Base-by-base conservation (phyloP, 305 asterid genomes). In the Nicotiana rustica region DNA sequence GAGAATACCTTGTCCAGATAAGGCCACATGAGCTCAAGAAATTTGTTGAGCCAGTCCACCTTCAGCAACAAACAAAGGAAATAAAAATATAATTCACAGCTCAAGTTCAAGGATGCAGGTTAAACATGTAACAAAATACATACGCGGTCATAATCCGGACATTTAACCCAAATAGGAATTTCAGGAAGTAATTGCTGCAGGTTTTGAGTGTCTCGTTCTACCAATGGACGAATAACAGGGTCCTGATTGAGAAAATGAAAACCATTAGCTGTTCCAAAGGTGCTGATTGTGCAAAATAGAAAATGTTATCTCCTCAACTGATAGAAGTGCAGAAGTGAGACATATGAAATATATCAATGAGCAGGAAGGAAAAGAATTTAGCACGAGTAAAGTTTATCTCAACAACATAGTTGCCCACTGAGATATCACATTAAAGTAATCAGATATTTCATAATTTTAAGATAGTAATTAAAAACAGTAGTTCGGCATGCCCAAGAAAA, bases 21-120 rank as follows among this genome's bases (percentile, higher is more conserved):
- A 56, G 99, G 99, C 99, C 99, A 95, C 99, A 93, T 95, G 77
- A 80, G 82, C 71, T 88, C 97, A 33, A 96, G 84, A 87, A 95
- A 94, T 82, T 91, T 94, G 94, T 95, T 95, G 87, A 95, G 90
- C 99, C 98, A 95, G 91, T 94, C 98, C 83, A 94, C 60, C 99
- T 95, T 96, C 88, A 89, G 31, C 49, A 81, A 29, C 21, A 9
- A 17, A 68, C 38, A 36, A 61, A 62, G 25, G 62, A 76, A 13
- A 66, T 14, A 44, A 36, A n/a, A 73, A 47, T 17, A 47, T 31
- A 73, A 44, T 19, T 13, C 33, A 10, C 57, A 68, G 66, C 35
- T 41, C 49, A 60, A 52, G 19, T 25, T 14, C n/a, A 69, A 62
- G 36, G 36, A 55, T 41, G 76, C 21, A 10, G 36, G 41, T 41